Conservation (phyloP, 768 basidiomycete genomes). For the Mycena vulgaris region DNA sequence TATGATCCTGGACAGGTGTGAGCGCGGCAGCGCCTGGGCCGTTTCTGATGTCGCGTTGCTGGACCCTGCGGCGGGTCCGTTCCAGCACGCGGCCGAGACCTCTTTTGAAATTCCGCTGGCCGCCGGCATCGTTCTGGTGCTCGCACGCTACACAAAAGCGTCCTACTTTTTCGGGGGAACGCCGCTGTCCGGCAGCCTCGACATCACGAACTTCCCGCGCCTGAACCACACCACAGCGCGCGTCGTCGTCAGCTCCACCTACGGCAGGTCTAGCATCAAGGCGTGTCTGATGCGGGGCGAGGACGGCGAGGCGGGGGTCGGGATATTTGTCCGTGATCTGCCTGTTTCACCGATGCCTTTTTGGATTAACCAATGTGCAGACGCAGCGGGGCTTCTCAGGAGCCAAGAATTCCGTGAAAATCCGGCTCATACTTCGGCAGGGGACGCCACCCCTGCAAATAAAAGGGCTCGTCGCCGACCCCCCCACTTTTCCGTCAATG, state of each 20-base stretch:
- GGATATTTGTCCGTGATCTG: slow-evolving; percentile 25
- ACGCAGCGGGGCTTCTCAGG: background rate
- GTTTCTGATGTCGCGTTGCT: background rate
- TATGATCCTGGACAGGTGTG: slow-evolving; percentile 1
- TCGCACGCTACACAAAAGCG: background rate
- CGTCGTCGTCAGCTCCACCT: slow-evolving; percentile 4
- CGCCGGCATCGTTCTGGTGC: background rate
- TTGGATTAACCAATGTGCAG: background rate
- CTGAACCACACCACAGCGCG: slow-evolving; percentile 19
- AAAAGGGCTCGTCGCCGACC: slow-evolving; percentile 13
- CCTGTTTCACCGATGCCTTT: background rate
- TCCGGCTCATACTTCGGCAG: slow-evolving; percentile 23
- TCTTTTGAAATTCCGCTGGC: slow-evolving; percentile 17
- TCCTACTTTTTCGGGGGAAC: background rate
- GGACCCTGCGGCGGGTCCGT: background rate
- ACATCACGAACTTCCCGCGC: slow-evolving; percentile 7
- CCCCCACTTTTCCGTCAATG: slow-evolving; percentile 25
- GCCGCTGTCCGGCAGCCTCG: slow-evolving; percentile 6
- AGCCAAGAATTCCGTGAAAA: background rate
- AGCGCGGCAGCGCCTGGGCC: background rate
- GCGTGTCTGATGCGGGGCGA: slow-evolving; percentile 12
- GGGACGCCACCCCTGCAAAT: background rate
- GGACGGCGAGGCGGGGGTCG: slow-evolving; percentile 19
- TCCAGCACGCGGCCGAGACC: background rate
- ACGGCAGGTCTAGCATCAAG: background rate